phyloP scores from a whole-genome alignment of 495 filamentous ascomycete species.

The Tetracladium setigerum region DNA sequence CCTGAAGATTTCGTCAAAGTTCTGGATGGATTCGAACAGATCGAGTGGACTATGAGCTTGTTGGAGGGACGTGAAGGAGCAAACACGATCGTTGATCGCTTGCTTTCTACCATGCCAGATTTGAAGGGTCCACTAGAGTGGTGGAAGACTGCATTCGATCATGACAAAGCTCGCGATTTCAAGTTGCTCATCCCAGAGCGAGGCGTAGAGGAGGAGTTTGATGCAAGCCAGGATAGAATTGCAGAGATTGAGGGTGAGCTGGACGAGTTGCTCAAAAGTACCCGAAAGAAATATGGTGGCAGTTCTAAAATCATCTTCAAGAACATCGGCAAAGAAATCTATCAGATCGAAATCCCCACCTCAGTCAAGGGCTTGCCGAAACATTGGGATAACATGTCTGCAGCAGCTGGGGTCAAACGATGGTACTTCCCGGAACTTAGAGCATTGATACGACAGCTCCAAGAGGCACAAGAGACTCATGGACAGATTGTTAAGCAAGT shows the following conservation, averaged over 20 bases:
- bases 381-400: constrained; percentile 92
- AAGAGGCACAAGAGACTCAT: constrained; percentile 92
- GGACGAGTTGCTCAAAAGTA: constrained; percentile 59
- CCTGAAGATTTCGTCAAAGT: constrained; percentile 90
- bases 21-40: constrained; percentile 94
- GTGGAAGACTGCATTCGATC: constrained; percentile 94
- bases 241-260: constrained; percentile 65
- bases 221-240: constrained; percentile 73
- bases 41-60: constrained; percentile 81
- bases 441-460: constrained; percentile 70
- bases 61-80: constrained; percentile 61
- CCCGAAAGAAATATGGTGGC: constrained; percentile 55
- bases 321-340: constrained; percentile 94
- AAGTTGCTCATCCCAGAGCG: constrained; percentile 69
- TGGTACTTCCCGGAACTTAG: constrained; percentile 89
- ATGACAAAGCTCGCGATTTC: constrained; percentile 65
- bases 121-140: constrained; percentile 61
- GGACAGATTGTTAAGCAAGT: constrained; percentile 87
- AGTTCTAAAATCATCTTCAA: constrained; percentile 65
- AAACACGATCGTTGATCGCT: constrained; percentile 74
- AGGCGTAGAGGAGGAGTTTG: constrained; percentile 92
- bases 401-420: constrained; percentile 81
- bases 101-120: constrained; percentile 81
- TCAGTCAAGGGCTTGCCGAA: constrained; percentile 77
- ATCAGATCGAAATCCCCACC: constrained; percentile 86